Base-by-base conservation (phyloP, 2,329 filamentous ascomycete genomes). In the Claviceps citrina region DNA sequence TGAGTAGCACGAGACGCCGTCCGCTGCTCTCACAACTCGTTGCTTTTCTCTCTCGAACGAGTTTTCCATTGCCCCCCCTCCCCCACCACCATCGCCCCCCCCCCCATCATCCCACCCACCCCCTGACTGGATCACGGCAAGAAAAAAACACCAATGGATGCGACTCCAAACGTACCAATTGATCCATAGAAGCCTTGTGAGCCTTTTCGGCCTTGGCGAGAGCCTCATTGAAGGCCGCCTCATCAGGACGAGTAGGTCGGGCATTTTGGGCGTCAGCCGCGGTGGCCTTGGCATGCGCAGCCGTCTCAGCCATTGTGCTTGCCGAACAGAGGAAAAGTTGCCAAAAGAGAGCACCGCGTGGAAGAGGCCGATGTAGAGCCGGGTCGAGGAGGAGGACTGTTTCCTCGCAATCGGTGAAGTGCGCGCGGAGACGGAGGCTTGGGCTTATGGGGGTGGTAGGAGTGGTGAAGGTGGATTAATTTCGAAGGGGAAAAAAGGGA, bases 211-310 rank as follows among this genome's bases (percentile, higher is more conserved):
- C 81, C 64, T 81, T 76, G 38, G 76, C 78, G 45, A 94, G 71
- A 47, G 74, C 72, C 58, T 78, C 73, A 66, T 93, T 86, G 70
- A 79, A 98, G 51, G 71, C 67, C 49, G 80, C 81, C 66, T 91
- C 83, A 61, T 95, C 84, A 35, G 91, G 91, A 71, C 82, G 85
- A 63, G 83, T 74, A 40, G 87, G 86, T 65, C 78, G 85, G 54
- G 65, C 57, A 47, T 63, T 61, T 43, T 58, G 39, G 38, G 57
- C 56, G 46, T 65, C 58, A 42, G 61, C 62, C 50, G 60, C 62
- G 46, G 56, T 50, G 48, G 65, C 59, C 44, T 67, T 57, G 45
- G 63, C 59, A 42, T 40, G 64, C 60, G 67, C 56, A 44, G 64
- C 59, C 43, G 65, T 59, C 42, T 66, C 61, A 45, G 66, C 62